Base-by-base conservation (phyloP, 352 stramenopile genomes). In the Phytopythium litorale region DNA sequence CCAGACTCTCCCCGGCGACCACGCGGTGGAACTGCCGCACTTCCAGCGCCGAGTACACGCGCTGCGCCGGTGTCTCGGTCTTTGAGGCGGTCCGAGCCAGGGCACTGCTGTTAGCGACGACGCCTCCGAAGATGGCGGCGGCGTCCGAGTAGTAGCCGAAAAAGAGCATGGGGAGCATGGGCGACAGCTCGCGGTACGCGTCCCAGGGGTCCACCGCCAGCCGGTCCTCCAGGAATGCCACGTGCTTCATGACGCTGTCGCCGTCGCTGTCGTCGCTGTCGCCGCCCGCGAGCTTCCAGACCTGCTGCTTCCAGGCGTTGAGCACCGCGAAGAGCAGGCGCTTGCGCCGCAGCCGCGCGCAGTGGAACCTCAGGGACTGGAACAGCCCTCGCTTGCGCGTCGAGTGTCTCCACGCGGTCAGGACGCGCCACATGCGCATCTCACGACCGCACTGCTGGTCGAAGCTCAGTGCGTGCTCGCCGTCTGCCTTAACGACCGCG, bases 141-240 rank as follows among this genome's bases (percentile, higher is more conserved):
- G 82, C 78, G 38, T 86, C 75, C 0, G 78, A 82, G 49, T 80
- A 88, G 57, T 60, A 70, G 12, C 81, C 81, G 54, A 79, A 87
- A 58, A 89, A 89, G 42, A 89, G 71, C 73, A 79, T 83, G 2
- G 79, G 76, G 25, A 88, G 68, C 15, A 80, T 71, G 28, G 75
- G 71, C 1, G 78, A 72, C 16, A 91, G 56, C 45, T 88, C 79
- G 18, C 71, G 60, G 69, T 88, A 88, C 4, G 64, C 62, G 42
- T 84, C 76, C 79, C 79, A 88, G 3, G 79, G 79, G 32, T 79
- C 83, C 9, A 91, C 65, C 19, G 64, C 60, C 1, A 91, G 63
- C 18, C 61, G 66, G 23, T 89, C 79, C 58, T 89, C 79, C 4
- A 91, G 53, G 49, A 85, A 88, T 7, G 64, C 53, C 32, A 58